A percentile compares a stretch with the other conserved stretches of the same genome.
phyloP scores from a whole-genome alignment of 2,329 filamentous ascomycete genomes.

The Colletotrichum somersetense region DNA sequence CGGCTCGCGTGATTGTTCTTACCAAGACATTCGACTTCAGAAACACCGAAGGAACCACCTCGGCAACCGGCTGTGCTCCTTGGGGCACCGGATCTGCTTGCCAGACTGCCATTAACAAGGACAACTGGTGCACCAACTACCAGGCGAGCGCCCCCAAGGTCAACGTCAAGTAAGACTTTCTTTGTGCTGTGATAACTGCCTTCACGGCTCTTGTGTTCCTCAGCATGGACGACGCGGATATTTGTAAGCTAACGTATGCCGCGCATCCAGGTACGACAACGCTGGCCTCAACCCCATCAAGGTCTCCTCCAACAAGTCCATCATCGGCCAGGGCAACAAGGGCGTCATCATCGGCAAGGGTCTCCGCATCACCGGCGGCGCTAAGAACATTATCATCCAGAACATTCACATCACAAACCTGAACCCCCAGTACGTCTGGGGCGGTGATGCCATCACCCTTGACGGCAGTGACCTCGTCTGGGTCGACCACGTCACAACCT shows the following conservation, averaged over 20 bases:
- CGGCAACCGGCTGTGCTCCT: slow-evolving; percentile 12
- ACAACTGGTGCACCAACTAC: slow-evolving; percentile 71
- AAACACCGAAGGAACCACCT: slow-evolving; percentile 8
- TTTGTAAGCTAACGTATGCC: background rate
- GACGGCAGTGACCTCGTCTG: slow-evolving; percentile 60
- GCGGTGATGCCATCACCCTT: slow-evolving; percentile 69
- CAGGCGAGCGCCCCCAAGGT: slow-evolving; percentile 63
- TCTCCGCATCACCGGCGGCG: slow-evolving; percentile 60
- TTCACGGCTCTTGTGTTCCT: background rate
- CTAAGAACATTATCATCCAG: slow-evolving; percentile 69
- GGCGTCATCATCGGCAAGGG: slow-evolving; percentile 71
- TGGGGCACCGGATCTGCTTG: slow-evolving; percentile 59
- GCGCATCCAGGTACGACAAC: slow-evolving; percentile 57
- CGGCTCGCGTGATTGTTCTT: slow-evolving; percentile 69
- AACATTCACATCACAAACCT: slow-evolving; percentile 64
- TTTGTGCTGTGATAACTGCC: background rate
- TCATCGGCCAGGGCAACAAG: slow-evolving; percentile 65
- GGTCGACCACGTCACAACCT: slow-evolving; percentile 68
- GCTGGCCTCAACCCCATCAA: slow-evolving; percentile 64
- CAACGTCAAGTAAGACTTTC: slow-evolving; percentile 48
- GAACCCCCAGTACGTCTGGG: slow-evolving; percentile 71
- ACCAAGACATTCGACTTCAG: slow-evolving; percentile 68
- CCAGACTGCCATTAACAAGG: slow-evolving; percentile 71
- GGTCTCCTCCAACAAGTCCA: slow-evolving; percentile 68
- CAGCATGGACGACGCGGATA: no score